Evolutionary conservation across 345 rosid species (phyloP).

Genomic region (Euphorbia tirucalli): DNA sequence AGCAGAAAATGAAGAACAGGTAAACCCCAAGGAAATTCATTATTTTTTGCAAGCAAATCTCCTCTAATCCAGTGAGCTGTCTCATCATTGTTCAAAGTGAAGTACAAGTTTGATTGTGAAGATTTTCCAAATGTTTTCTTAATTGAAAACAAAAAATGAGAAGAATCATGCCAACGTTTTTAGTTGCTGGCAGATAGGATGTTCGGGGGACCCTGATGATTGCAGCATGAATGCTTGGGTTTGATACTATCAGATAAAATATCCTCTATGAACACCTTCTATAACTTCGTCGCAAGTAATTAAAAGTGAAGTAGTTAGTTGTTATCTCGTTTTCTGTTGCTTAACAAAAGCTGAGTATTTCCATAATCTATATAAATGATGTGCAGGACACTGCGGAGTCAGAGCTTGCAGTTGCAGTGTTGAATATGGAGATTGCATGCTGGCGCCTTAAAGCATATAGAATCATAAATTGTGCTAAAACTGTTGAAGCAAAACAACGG

Average conservation of each 20-base stretch:
- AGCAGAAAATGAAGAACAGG: background rate
- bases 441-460: background rate
- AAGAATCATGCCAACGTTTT: background rate
- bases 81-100: too few relatives aligned
- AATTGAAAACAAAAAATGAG: background rate
- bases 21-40: too few relatives aligned
- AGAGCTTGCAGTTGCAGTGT: too few relatives aligned
- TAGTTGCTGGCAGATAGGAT: background rate
- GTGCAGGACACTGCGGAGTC: too few relatives aligned
- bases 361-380: background rate
- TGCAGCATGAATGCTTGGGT: background rate
- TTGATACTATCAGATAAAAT: background rate
- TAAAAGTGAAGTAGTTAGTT: background rate
- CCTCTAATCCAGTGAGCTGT: background rate
- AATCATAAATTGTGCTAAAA: background rate
- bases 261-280: background rate
- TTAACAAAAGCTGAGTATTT: background rate
- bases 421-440: background rate
- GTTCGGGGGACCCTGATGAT: background rate
- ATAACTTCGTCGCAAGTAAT: background rate
- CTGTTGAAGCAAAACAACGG: conserved; percentile 18
- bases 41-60: too few relatives aligned
- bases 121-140: too few relatives aligned
- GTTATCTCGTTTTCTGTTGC: background rate
- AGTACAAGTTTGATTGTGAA: too few relatives aligned